Base-by-base conservation (phyloP, 2,329 filamentous ascomycete species). In the Bertia moriformis region DNA sequence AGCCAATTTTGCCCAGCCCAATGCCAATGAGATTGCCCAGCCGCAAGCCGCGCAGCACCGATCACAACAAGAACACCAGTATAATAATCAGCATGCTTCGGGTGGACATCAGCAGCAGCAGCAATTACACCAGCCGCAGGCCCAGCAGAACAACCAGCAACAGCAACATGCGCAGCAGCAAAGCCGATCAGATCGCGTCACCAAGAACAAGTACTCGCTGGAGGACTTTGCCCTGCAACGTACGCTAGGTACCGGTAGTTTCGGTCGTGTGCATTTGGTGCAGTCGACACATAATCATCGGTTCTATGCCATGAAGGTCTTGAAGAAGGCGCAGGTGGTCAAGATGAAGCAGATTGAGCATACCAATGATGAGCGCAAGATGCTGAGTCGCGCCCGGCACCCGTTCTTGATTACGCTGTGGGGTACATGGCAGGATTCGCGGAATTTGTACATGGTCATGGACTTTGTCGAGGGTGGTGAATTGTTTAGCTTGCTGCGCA, bases 311-410 rank as follows among this genome's bases (percentile, higher is more conserved):
- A 81, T 98, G 62, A 98, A 98, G 66, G 91, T 98, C 47, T 66
- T 98, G 61, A 98, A 98, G 61, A 98, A 98, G 71, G 80, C 80
- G 38, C 91, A 98, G 63, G 89, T 98, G 40, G 87, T 98, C 60
- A 94, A 94, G 68, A 96, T 98, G 91, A 98, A 98, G 73, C 91
- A 98, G 62, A 87, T 98, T 43, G 91, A 98, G 62, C 91, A 98
- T 64, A 98, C 91, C 48, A 98, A 98, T 55, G 91, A 98, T 61
- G 91, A 98, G 66, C 74, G 91, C 48, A 78, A 75, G 51, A 98
- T 98, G 91, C 66, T 98, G 52, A 84, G 86, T 57, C 83, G 93
- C 58, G 91, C 96, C 58, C 93, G 95, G 60, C 89, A 98, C 61
- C 88, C 91, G 12, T 98, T 98, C 63, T 69, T 98, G 46, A 91